Percentiles rank a stretch among this genome's conserved stretches.
phyloP scores from a whole-genome alignment of 192 early-diverging fungal species.

The Paraglomus brasilianum region DNA sequence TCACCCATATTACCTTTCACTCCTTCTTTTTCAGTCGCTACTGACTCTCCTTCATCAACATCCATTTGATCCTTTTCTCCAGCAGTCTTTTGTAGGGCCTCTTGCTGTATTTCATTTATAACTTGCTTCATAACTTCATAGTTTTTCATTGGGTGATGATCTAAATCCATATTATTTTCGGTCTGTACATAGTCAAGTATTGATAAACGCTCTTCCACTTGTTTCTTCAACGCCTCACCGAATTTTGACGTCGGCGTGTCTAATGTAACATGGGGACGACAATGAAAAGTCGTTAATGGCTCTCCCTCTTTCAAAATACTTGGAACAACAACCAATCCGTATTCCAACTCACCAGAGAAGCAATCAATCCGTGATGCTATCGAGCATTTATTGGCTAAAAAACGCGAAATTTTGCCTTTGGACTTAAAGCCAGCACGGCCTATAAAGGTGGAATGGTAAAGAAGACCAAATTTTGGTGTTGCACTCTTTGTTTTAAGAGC shows the following conservation, averaged over 20 bases:
- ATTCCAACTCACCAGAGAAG: conserved; percentile 60
- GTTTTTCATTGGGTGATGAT: conserved; percentile 77
- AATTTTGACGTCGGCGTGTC: conserved; percentile 86
- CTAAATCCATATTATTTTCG: neutral
- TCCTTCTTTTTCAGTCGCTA: too few relatives aligned
- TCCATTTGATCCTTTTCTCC: neutral
- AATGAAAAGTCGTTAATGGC: neutral
- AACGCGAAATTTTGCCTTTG: conserved; percentile 99
- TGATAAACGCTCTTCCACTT: conserved; percentile 93
- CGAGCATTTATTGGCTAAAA: conserved; percentile 97
- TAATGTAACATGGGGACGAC: neutral
- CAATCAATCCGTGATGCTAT: conserved; percentile 98
- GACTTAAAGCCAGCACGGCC: conserved; percentile 94
- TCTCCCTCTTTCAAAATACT: too few relatives aligned
- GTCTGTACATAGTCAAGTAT: conserved; percentile 92
- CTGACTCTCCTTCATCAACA: conserved; percentile 13
- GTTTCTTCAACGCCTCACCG: conserved; percentile 88
- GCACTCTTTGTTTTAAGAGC: conserved; percentile 98
- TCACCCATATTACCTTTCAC: too few relatives aligned
- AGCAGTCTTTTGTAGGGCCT: conserved; percentile 3
- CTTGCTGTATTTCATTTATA: conserved; percentile 47
- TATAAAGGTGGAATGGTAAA: conserved; percentile 96
- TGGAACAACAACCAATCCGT: too few relatives aligned
- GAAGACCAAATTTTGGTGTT: conserved; percentile 98
- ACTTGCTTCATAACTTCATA: conserved; percentile 92